phyloP scores from a whole-genome alignment of 2,329 filamentous ascomycete species.

The Elsinoe australis region DNA sequence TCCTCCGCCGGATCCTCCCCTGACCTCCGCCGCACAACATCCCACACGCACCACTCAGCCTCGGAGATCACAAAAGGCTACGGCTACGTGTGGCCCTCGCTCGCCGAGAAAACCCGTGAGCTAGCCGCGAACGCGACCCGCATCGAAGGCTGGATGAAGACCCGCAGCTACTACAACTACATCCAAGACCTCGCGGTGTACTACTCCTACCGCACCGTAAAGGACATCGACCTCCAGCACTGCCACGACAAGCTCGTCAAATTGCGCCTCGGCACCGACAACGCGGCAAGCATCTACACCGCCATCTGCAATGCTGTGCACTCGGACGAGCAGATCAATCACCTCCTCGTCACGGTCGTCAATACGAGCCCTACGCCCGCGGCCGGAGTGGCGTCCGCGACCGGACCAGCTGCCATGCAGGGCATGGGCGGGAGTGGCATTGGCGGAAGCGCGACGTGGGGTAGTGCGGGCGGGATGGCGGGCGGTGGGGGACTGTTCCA shows the following conservation, averaged over 20 bases:
- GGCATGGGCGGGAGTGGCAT: slow-evolving; percentile 20
- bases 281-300: slow-evolving; percentile 78
- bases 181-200: slow-evolving; percentile 46
- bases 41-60: slow-evolving; percentile 33
- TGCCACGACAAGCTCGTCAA: slow-evolving; percentile 85
- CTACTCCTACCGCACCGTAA: slow-evolving; percentile 48
- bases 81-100: slow-evolving; percentile 91
- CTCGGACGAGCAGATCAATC: slow-evolving; percentile 71
- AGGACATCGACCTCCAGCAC: slow-evolving; percentile 80
- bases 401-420: slow-evolving; percentile 16
- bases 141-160: slow-evolving; percentile 95
- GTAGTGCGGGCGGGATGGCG: slow-evolving; percentile 62
- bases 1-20: slow-evolving; percentile 24
- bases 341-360: slow-evolving; percentile 30
- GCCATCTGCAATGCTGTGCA: slow-evolving; percentile 60
- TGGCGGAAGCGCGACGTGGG: slow-evolving; percentile 16
- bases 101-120: slow-evolving; percentile 70
- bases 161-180: slow-evolving; percentile 89
- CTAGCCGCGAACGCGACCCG: slow-evolving; percentile 84
- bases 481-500: slow-evolving; percentile 86
- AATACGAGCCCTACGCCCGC: slow-evolving; percentile 18
- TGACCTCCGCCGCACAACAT: slow-evolving; percentile 12
- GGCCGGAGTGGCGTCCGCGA: slow-evolving; percentile 22
- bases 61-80: slow-evolving; percentile 51
- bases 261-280: slow-evolving; percentile 65